Base-by-base conservation (phyloP, 2,329 filamentous ascomycete species). In the Pestalotiopsis fici region DNA sequence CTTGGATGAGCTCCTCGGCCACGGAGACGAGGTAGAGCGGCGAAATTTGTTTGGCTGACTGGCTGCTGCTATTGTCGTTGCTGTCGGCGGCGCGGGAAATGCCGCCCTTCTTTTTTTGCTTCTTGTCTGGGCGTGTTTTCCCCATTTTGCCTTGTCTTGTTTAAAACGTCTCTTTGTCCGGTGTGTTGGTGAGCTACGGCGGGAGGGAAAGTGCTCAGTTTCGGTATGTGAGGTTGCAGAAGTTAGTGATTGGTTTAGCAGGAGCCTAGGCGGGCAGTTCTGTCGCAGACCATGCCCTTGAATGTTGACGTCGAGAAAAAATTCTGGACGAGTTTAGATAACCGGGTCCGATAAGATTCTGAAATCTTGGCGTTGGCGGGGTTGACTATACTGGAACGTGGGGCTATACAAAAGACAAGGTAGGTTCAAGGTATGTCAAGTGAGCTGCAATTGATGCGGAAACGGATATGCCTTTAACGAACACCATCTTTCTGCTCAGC, bases 91-190 rank as follows among this genome's bases (percentile, higher is more conserved):
- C 72, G 21, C 73, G 71, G 43, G 74, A 74, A 23, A 72, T 67
- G 50, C 66, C 73, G 63, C 71, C 72, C 37, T 71, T 71, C 65
- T 74, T 75, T 68, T 76, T 78, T 9, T 74, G 70, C 67, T 76
- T 77, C 64, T 75, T 78, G 60, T 77, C 74, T 21, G 77, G 77
- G 67, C 76, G 73, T 66, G 76, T 71, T 25, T 76, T 76, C 50
- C 75, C 77, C 77, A 78, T 78, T 23, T 61, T 66, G 39, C 18
- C 6, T 18, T 2, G 6, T 31, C 7, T 15, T 35, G 11, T 15
- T 54, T 56, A 25, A 56, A 50, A 11, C 28, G 9, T 37, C 25
- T 31, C 11, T 13, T 13, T 6, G 27, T 13, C 27, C 23, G 28
- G 15, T 18, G 4, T 23, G 57, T 39, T 21, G n/a, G 43, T 3